Evolutionary conservation across 169 alveolate species (phyloP).

Genomic region (Neospora caninum): DNA sequence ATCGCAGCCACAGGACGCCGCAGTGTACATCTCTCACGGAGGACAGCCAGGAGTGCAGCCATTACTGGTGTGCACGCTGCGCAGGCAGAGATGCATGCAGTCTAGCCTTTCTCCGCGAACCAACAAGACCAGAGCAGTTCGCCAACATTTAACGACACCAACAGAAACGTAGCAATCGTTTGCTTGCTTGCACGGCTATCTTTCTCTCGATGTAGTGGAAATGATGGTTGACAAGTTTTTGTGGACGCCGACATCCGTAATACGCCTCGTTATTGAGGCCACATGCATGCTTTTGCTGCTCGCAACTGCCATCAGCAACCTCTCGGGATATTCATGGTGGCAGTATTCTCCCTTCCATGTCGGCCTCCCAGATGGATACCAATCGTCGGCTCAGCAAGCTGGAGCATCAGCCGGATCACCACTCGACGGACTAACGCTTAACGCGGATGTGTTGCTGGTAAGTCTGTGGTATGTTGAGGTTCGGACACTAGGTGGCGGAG

Average conservation of each 20-base stretch:
- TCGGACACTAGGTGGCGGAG: background rate
- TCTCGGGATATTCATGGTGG: background rate
- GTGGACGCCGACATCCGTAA: background rate
- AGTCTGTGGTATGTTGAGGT: background rate
- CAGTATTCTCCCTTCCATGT: background rate
- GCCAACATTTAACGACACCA: background rate
- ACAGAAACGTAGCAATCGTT: background rate
- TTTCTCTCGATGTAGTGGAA: background rate
- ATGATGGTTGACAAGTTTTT: background rate
- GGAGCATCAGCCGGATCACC: background rate
- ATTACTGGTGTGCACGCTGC: too few relatives aligned
- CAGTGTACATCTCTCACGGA: too few relatives aligned
- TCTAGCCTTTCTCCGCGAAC: background rate
- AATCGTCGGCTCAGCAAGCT: background rate
- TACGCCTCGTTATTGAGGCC: background rate
- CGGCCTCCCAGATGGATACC: background rate
- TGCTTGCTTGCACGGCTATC: background rate
- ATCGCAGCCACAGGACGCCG: too few relatives aligned
- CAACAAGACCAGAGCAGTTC: background rate
- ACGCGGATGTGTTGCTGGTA: background rate
- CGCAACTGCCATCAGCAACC: slow-evolving; percentile 3
- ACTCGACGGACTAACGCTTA: background rate
- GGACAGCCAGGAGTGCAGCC: too few relatives aligned
- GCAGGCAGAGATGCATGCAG: background rate
- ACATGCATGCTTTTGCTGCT: background rate